Base-by-base conservation (phyloP, 2,329 filamentous ascomycete genomes). In the Aspergillus ochraceoroseus region DNA sequence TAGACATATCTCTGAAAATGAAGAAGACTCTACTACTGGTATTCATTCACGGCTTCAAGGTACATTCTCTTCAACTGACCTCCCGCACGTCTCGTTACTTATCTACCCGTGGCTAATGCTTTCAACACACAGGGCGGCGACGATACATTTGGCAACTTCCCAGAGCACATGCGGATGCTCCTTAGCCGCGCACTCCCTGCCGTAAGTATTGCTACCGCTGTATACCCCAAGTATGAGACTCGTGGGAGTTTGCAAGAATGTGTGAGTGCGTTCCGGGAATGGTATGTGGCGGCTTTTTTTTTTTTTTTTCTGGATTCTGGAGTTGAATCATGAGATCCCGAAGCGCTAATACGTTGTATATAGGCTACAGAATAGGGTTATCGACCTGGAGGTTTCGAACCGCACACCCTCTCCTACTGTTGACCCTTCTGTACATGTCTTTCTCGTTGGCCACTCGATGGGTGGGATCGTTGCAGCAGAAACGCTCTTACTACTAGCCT, bases 391-490 rank as follows among this genome's bases (percentile, higher is more conserved):
- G 67, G 89, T 95, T 42, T 80, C 76, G 18, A 84, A 85, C 52
- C 74, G 75, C 31, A 90, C 87, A 0, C 78, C 85, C 1, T 89
- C 84, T 4, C 89, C 89, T 0, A 94, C 86, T 0, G 76, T 94
- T 48, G 87, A 94, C 46, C 87, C 88, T 4, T 87, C 83, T 0
- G 87, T 95, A 13, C 82, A 81, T 56, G 83, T 85, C 18, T 75
- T 95, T 32, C 76, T 95, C 11, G 71, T 94, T 42, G 89, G 89
- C 15, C 89, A 95, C 63, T 89, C 84, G 6, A 95, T 85, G 85
- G 85, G 85, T 53, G 92, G 92, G 54, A 95, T 96, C 55, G 88
- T 96, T 32, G 90, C 87, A 7, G 90, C 88, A 22, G 92, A 96
- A 61, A 84, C 87, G 9, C 73, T 90, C 48, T 77, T 95, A 53